Percentiles rank a stretch among this genome's conserved stretches.
phyloP scores from a whole-genome alignment of 1,139 yeast genomes.

The Protomyces arabidopsidicola region DNA sequence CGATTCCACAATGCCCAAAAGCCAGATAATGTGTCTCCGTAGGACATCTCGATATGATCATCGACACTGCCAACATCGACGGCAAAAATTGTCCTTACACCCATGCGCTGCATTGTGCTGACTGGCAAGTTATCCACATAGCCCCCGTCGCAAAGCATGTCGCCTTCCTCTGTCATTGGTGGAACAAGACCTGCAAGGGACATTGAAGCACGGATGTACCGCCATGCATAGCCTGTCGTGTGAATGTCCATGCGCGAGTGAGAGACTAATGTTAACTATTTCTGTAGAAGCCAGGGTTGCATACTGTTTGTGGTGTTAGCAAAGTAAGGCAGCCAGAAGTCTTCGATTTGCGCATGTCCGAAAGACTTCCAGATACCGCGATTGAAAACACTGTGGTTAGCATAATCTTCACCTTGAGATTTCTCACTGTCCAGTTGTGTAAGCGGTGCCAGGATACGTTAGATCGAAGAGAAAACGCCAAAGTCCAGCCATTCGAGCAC shows the following conservation, averaged over 20 bases:
- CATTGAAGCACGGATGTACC: slow-evolving; percentile 94
- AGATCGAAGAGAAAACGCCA: slow-evolving; percentile 82
- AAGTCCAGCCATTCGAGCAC: slow-evolving; percentile 71
- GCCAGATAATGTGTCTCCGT: slow-evolving; percentile 91
- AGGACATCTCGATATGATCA: slow-evolving; percentile 82
- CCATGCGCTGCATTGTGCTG: slow-evolving; percentile 76
- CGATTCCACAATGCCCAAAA: slow-evolving; percentile 84
- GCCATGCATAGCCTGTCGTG: slow-evolving; percentile 88
- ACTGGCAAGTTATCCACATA: slow-evolving; percentile 92
- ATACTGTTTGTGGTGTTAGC: slow-evolving; percentile 82
- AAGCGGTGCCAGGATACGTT: slow-evolving; percentile 90
- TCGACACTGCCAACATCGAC: slow-evolving; percentile 97
- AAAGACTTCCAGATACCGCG: slow-evolving; percentile 94
- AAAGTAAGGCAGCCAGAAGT: slow-evolving; percentile 85
- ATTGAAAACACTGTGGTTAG: slow-evolving; percentile 85
- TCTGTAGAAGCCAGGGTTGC: not conserved
- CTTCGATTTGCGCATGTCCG: slow-evolving; percentile 89
- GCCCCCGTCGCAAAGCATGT: slow-evolving; percentile 93
- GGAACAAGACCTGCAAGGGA: slow-evolving; percentile 91
- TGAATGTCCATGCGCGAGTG: slow-evolving; percentile 94
- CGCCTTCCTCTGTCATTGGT: slow-evolving; percentile 77
- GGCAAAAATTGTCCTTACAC: slow-evolving; percentile 83
- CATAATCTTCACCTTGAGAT: not conserved
- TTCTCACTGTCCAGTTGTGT: slow-evolving; percentile 36
- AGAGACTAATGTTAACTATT: slow-evolving; percentile 46